A percentile compares a stretch with the other conserved stretches of the same genome.
Evolutionary conservation across 129 eudicot species (phyloP).

Genomic region (Flaveria linearis): DNA sequence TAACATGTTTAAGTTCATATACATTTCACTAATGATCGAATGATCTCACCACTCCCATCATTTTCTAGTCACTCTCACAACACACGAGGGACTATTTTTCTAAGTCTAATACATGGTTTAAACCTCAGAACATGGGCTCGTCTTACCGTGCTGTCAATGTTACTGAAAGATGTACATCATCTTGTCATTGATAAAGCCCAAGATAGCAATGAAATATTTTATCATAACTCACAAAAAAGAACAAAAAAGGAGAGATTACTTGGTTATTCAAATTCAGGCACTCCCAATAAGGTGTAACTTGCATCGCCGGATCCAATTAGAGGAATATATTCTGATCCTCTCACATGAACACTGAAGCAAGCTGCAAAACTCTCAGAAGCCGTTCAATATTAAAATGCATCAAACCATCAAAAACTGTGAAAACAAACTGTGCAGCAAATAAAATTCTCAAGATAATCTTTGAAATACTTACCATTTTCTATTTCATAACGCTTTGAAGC

Average conservation of each 20-base stretch:
- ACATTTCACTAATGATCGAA: too few species aligned
- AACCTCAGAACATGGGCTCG: neutral
- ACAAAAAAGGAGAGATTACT: slow-evolving; percentile 15
- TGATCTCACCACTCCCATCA: too few species aligned
- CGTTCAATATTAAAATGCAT: neutral
- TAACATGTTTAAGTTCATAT: neutral
- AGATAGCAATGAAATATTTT: neutral
- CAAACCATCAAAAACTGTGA: neutral
- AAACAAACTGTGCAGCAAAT: slow-evolving; percentile 12
- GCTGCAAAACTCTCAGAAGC: slow-evolving; percentile 52
- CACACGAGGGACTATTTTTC: too few species aligned
- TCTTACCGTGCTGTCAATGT: neutral
- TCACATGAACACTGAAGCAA: slow-evolving; percentile 88
- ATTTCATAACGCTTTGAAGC: slow-evolving; percentile 97
- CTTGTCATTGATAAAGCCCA: neutral
- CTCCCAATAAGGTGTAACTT: slow-evolving; percentile 52
- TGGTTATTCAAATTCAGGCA: slow-evolving; percentile 47
- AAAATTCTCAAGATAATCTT: neutral
- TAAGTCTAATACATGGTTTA: slow-evolving; percentile 2
- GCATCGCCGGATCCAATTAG: slow-evolving; percentile 63
- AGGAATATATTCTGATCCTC: slow-evolving; percentile 94
- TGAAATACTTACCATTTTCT: slow-evolving; percentile 68
- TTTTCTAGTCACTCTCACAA: too few species aligned
- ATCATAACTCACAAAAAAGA: neutral
- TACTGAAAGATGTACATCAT: neutral